These are phyloP conservation scores for Rhizophagus clarus DNA, from an alignment of 192 early-diverging fungal genomes.

Conservation along the genomic window DNA sequence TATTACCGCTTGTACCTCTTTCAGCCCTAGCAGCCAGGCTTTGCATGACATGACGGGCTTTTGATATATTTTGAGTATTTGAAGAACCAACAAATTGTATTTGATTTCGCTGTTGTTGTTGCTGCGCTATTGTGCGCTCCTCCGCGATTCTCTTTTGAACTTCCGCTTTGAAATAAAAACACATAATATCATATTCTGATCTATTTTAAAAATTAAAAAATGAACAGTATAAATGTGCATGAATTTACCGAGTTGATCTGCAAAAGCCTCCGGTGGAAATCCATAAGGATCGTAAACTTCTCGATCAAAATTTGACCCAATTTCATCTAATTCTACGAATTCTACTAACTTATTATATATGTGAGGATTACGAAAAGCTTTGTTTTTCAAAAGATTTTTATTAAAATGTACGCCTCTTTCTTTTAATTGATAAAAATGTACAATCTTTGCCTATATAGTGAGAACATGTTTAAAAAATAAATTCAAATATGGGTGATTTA, in stretches of 20 bases:
- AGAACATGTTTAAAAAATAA: not conserved
- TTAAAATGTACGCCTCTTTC: slow-evolving; percentile 77
- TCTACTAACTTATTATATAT: slow-evolving; percentile 89
- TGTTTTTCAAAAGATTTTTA: slow-evolving; percentile 76
- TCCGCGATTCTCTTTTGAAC: slow-evolving; percentile 25
- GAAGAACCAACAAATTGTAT: slow-evolving; percentile 28
- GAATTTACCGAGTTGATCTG: slow-evolving; percentile 59
- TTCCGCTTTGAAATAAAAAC: slow-evolving; percentile 32
- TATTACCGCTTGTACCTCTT: not conserved
- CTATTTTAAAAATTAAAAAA: not conserved
- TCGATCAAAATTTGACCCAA: slow-evolving; percentile 74
- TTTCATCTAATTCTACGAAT: slow-evolving; percentile 79
- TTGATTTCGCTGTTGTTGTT: slow-evolving; percentile 26
- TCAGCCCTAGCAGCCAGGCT: slow-evolving; percentile 31
- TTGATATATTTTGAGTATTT: slow-evolving; percentile 22
- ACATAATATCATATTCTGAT: slow-evolving; percentile 21
- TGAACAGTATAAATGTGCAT: slow-evolving; percentile 4
- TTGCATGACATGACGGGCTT: slow-evolving; percentile 31
- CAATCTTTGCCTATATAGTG: slow-evolving; percentile 66
- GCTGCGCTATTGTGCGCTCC: slow-evolving; percentile 23
- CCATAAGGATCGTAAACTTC: slow-evolving; percentile 73
- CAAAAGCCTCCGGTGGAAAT: slow-evolving; percentile 60
- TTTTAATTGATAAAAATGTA: slow-evolving; percentile 69
- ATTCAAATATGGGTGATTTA: not conserved
- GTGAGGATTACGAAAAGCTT: slow-evolving; percentile 88